phyloP scores from a whole-genome alignment of 768 basidiomycete genomes.

The Kwoniella mangroviensis region DNA sequence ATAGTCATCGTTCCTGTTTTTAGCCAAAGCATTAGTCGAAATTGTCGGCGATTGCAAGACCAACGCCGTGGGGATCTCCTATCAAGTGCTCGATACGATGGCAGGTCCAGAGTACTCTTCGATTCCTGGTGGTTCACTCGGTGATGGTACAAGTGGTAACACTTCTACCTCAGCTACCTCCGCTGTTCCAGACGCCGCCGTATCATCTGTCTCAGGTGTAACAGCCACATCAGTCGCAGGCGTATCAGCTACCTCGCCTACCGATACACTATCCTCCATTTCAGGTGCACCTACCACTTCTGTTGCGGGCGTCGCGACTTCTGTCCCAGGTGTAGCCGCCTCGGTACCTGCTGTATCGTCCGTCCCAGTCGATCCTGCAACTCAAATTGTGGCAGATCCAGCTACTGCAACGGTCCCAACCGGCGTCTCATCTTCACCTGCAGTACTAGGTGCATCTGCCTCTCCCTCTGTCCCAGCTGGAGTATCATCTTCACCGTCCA shows the following conservation, averaged over 20 bases:
- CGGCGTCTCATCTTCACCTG: no score
- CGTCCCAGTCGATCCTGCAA: background rate
- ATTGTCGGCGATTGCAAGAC: slow-evolving; percentile 1
- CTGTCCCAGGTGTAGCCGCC: background rate
- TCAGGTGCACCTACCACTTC: background rate
- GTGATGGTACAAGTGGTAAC: background rate
- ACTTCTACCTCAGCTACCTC: background rate
- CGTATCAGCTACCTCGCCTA: background rate
- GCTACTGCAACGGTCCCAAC: no score
- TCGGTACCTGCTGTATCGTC: background rate
- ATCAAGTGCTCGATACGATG: background rate
- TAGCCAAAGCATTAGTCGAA: slow-evolving; percentile 11
- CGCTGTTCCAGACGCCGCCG: background rate
- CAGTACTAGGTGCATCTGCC: background rate
- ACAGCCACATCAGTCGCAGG: background rate
- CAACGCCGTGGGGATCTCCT: background rate
- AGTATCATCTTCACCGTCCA: background rate
- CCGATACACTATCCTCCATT: background rate
- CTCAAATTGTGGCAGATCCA: background rate
- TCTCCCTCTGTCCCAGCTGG: background rate
- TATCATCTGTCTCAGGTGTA: no score
- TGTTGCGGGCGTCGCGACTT: background rate
- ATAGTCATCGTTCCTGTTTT: background rate
- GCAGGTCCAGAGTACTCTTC: slow-evolving; percentile 3
- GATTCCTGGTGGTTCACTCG: background rate